phyloP scores from a whole-genome alignment of 1,284 basidiomycete species.

The Ustilago hordei region DNA sequence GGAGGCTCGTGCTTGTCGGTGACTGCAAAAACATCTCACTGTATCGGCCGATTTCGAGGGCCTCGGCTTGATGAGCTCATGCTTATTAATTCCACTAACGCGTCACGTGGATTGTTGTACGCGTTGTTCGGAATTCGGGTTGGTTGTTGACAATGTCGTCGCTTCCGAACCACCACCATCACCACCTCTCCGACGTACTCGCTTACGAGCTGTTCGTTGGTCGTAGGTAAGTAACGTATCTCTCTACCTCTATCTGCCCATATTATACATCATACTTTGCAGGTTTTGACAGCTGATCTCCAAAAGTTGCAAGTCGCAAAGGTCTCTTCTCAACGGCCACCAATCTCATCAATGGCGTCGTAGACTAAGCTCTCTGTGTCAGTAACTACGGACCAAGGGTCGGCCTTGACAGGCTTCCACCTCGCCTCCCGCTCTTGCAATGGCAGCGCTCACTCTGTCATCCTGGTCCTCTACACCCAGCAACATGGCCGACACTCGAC shows the following conservation, averaged over 20 bases:
- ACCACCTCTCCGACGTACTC: too few relatives aligned
- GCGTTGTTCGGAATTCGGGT: too few relatives aligned
- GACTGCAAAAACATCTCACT: too few relatives aligned
- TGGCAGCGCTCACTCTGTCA: not conserved
- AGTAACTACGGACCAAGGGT: not conserved
- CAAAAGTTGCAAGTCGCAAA: not conserved
- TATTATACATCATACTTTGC: not conserved
- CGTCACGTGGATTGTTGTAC: too few relatives aligned
- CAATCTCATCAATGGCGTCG: not conserved
- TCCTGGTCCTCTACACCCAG: not conserved
- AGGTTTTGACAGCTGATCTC: not conserved
- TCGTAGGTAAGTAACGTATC: not conserved
- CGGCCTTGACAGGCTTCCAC: not conserved
- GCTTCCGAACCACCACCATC: too few relatives aligned
- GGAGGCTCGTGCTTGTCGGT: too few relatives aligned
- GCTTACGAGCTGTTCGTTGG: too few relatives aligned
- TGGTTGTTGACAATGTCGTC: too few relatives aligned
- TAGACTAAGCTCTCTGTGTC: not conserved
- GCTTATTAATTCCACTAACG: too few relatives aligned
- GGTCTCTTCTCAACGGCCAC: not conserved
- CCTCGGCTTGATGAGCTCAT: too few relatives aligned
- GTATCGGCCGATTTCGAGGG: too few relatives aligned
- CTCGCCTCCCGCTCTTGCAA: not conserved
- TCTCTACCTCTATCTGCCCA: not conserved
- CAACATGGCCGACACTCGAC: conserved; percentile 12